These are phyloP conservation scores for Hypericum androsaemum DNA, from an alignment of 345 rosid species.

Conservation along the genomic window DNA sequence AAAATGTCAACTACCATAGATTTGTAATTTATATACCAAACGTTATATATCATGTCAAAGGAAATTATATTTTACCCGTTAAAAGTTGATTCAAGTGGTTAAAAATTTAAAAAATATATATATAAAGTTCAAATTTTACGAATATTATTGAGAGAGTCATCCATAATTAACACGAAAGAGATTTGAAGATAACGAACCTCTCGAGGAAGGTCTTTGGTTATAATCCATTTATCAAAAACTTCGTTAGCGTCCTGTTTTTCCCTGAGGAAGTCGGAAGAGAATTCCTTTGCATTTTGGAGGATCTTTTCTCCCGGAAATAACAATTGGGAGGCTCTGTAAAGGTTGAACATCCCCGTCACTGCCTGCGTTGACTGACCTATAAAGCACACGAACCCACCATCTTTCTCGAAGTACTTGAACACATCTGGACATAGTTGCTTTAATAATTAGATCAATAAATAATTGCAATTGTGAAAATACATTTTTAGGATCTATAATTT, in stretches of 20 bases:
- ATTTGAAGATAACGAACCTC: conserved; percentile 39
- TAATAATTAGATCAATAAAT: background rate
- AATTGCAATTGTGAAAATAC: too few relatives aligned
- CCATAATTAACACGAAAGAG: too few relatives aligned
- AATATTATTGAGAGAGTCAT: too few relatives aligned
- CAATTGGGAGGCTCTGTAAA: conserved; percentile 75
- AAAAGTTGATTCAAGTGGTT: too few relatives aligned
- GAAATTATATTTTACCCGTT: too few relatives aligned
- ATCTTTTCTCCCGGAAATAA: conserved; percentile 62
- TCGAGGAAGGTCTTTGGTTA: conserved; percentile 81
- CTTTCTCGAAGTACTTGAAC: conserved; percentile 58
- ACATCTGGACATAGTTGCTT: conserved; percentile 38
- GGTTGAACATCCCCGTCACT: conserved; percentile 77
- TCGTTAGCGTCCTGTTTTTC: conserved; percentile 42
- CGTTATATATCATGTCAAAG: too few relatives aligned
- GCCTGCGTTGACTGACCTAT: conserved; percentile 86
- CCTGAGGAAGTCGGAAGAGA: conserved; percentile 37
- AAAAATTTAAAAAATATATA: too few relatives aligned
- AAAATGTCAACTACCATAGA: too few relatives aligned
- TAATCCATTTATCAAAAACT: conserved; percentile 86
- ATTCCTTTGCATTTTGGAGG: conserved; percentile 50
- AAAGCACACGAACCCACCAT: conserved; percentile 63
- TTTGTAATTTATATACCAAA: too few relatives aligned
- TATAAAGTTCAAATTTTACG: too few relatives aligned
- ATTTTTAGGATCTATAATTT: too few relatives aligned